These are phyloP conservation scores for Volvox reticuliferus DNA, from an alignment of 139 green algal genomes.

Conservation along the genomic window DNA sequence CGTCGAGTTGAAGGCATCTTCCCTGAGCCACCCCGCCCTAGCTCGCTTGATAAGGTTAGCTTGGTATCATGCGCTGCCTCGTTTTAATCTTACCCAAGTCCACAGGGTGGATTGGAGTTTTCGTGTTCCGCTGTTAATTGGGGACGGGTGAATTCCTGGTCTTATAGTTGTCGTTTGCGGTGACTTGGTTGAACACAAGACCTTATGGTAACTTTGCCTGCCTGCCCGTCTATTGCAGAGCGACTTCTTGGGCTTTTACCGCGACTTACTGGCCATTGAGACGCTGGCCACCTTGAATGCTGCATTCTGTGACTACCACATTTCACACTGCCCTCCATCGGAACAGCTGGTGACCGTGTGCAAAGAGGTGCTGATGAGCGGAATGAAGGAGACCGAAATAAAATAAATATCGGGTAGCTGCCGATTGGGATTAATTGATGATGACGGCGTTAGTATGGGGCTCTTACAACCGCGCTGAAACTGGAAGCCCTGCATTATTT, in stretches of 20 bases:
- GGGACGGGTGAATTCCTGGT: too few relatives aligned
- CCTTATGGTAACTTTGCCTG: background rate
- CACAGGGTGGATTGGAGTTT: background rate
- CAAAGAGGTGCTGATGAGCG: conserved; percentile 54
- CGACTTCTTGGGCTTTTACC: conserved; percentile 58
- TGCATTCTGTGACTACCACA: conserved; percentile 85
- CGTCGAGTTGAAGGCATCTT: conserved; percentile 68
- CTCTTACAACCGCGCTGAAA: too few relatives aligned
- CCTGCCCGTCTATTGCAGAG: conserved; percentile 5
- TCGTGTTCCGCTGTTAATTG: too few relatives aligned
- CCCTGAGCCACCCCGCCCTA: conserved; percentile 63
- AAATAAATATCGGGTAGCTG: background rate
- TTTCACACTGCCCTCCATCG: conserved; percentile 69
- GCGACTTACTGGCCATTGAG: conserved; percentile 82
- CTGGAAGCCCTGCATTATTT: too few relatives aligned
- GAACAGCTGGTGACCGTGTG: conserved; percentile 79
- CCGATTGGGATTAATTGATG: too few relatives aligned
- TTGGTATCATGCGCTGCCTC: background rate
- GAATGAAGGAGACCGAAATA: background rate
- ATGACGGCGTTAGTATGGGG: background rate
- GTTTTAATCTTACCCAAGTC: background rate
- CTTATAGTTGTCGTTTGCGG: too few relatives aligned
- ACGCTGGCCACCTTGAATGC: conserved; percentile 82
- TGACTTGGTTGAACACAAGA: too few relatives aligned
- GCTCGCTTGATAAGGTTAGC: conserved; percentile 52